Base-by-base conservation (phyloP, 2,329 filamentous ascomycete genomes). In the Apiospora phragmitis region DNA sequence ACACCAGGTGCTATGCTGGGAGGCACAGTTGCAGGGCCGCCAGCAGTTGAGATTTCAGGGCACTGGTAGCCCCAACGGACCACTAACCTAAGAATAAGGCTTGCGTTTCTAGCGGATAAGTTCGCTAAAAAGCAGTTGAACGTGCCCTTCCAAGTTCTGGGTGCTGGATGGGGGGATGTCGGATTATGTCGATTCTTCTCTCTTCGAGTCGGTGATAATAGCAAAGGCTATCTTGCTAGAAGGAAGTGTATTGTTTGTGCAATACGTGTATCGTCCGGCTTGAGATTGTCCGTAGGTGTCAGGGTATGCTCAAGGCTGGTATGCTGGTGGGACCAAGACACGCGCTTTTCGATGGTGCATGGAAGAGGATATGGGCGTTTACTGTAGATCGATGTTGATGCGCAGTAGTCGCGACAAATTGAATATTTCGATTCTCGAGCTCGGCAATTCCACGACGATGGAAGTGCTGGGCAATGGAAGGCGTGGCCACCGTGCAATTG, bases 21-120 rank as follows among this genome's bases (percentile, higher is more conserved):
- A 38, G 55, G 55, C 55, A 62, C 55, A 62, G 55, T 62, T 62
- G 55, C 55, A 62, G 51, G 51, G 51, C 29, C 29, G 51, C 51
- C 51, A 62, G 51, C 43, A 67, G 65, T 67, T 21, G 65, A 47
- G 14, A 47, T 67, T 47, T 67, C 65, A 67, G 65, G 65, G 65
- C 65, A 43, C 45, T 67, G 65, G 65, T 67, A 35, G 65, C 65
- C 42, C 65, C 65, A 47, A 67, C 32, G 9, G 32, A 38, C 21
- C 42, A 32, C 65, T 47, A 45, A 47, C 18, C 32, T 38, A 38
- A 38, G 32, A 6, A 38, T 38, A 38, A 62, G 29, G 32, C 55
- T 35, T 38, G 32, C 11, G 32, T n/a, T 38, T 62, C 21, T 62
- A 62, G 55, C 55, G 18, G 29, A 38, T 29, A n/a, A 38, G 32